Percentiles rank a stretch among this genome's conserved stretches.
These are phyloP conservation scores for Russula vinacea DNA, from an alignment of 768 basidiomycete genomes.

Conservation along the genomic window DNA sequence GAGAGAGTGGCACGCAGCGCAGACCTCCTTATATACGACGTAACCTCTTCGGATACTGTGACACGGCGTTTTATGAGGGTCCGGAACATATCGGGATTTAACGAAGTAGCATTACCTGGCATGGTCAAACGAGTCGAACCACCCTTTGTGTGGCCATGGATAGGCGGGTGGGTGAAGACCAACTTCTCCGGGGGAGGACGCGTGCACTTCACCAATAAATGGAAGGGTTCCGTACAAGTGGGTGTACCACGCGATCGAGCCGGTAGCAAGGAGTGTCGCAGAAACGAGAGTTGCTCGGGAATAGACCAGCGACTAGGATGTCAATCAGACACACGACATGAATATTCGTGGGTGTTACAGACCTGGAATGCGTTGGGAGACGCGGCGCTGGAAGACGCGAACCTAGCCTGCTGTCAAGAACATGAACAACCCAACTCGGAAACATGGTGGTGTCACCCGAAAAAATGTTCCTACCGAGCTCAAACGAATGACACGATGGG, in stretches of 20 bases:
- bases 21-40: slow-evolving; percentile 98
- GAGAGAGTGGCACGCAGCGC: slow-evolving; percentile 97
- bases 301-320: slow-evolving; percentile 54
- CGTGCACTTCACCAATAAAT: slow-evolving; percentile 88
- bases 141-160: slow-evolving; percentile 91
- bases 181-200: slow-evolving; percentile 88
- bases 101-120: slow-evolving; percentile 61
- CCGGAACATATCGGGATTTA: slow-evolving; percentile 19
- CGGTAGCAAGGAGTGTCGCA: slow-evolving; percentile 71
- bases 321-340: slow-evolving; percentile 1
- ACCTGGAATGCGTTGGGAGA: slow-evolving; percentile 65
- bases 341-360: slow-evolving; percentile 31
- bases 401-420: slow-evolving; percentile 54
- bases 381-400: slow-evolving; percentile 60
- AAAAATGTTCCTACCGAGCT: slow-evolving; percentile 45
- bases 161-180: slow-evolving; percentile 85
- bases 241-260: slow-evolving; percentile 95
- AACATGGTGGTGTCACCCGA: slow-evolving; percentile 4
- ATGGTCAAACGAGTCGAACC: slow-evolving; percentile 92
- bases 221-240: slow-evolving; percentile 88
- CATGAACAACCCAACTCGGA: slow-evolving; percentile 30
- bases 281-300: slow-evolving; percentile 76
- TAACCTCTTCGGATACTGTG: slow-evolving; percentile 90
- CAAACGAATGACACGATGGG: slow-evolving; percentile 42
- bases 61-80: slow-evolving; percentile 24